These are phyloP conservation scores for Sphagnum magellanicum DNA, from an alignment of 228 moss, liverwort and hornwort genomes.

Conservation along the genomic window DNA sequence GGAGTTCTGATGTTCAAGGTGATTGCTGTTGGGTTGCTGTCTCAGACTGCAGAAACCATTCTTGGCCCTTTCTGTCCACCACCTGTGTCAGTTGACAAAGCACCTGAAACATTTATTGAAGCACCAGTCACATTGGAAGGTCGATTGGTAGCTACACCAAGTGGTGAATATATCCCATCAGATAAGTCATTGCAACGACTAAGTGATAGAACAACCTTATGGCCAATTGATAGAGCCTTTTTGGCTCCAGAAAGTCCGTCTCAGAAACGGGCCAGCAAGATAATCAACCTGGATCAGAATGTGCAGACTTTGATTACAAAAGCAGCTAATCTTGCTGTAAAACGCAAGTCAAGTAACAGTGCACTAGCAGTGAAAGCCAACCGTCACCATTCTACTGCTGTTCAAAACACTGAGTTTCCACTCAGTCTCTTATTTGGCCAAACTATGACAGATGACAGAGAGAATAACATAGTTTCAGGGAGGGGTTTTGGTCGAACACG, in stretches of 20 bases:
- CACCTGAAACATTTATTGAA: constrained; percentile 28
- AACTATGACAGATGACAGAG: constrained; percentile 10
- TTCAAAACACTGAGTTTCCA: constrained; percentile 34
- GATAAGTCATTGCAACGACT: constrained; percentile 18
- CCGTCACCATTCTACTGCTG: constrained; percentile 10
- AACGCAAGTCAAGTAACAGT: too few species aligned
- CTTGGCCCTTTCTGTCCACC: constrained; percentile 81
- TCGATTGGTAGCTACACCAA: constrained; percentile 45
- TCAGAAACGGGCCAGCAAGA: constrained; percentile 10
- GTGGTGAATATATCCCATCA: constrained; percentile 47
- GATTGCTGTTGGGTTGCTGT: background rate
- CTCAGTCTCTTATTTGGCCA: constrained; percentile 66
- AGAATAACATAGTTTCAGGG: background rate
- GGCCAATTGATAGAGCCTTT: background rate
- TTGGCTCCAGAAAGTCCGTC: constrained; percentile 11
- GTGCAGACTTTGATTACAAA: background rate
- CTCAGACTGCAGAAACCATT: constrained; percentile 69
- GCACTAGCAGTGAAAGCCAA: too few species aligned
- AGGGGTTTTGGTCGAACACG: background rate
- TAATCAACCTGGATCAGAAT: background rate
- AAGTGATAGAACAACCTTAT: constrained; percentile 5
- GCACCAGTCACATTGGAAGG: constrained; percentile 41
- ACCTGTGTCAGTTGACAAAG: constrained; percentile 35
- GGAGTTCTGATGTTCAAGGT: too few species aligned
- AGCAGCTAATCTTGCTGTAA: background rate